A percentile compares a stretch with the other conserved stretches of the same genome.
phyloP scores from a whole-genome alignment of 768 basidiomycete species.

The Tephrocybe sp. region DNA sequence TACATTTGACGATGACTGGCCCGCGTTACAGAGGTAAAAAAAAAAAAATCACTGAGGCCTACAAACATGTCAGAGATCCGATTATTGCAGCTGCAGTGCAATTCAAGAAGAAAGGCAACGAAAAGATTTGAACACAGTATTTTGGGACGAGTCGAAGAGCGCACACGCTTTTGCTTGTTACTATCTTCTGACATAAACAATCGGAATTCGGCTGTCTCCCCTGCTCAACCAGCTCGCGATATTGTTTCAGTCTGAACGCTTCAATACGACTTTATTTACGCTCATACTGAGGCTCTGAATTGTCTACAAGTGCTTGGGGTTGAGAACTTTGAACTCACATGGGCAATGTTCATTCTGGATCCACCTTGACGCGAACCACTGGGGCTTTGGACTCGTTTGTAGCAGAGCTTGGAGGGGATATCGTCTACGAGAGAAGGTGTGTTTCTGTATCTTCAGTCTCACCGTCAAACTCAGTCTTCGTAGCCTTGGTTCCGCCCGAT shows the following conservation, averaged over 20 bases:
- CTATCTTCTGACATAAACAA: no score
- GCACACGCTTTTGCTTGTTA: no score
- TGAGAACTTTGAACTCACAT: slow-evolving; percentile 34
- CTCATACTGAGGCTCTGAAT: background rate
- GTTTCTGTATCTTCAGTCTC: slow-evolving; percentile 14
- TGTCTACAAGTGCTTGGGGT: background rate
- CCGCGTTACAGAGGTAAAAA: no score
- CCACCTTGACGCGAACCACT: slow-evolving; percentile 67
- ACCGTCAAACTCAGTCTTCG: background rate
- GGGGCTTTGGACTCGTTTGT: slow-evolving; percentile 91
- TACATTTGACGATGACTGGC: no score
- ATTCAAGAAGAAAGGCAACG: no score
- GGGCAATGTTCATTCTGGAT: slow-evolving; percentile 79
- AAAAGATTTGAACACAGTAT: no score
- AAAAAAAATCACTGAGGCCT: no score
- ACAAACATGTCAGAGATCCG: no score
- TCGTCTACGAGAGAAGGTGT: slow-evolving; percentile 92
- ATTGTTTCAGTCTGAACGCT: background rate
- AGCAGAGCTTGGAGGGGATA: slow-evolving; percentile 81
- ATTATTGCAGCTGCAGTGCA: no score
- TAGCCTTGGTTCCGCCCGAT: slow-evolving; percentile 30
- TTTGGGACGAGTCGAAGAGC: no score
- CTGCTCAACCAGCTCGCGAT: no score
- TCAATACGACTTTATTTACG: background rate
- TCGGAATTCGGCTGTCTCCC: no score